These are phyloP conservation scores for Corchorus olitorius DNA, from an alignment of 345 rosid species.

Conservation along the genomic window DNA sequence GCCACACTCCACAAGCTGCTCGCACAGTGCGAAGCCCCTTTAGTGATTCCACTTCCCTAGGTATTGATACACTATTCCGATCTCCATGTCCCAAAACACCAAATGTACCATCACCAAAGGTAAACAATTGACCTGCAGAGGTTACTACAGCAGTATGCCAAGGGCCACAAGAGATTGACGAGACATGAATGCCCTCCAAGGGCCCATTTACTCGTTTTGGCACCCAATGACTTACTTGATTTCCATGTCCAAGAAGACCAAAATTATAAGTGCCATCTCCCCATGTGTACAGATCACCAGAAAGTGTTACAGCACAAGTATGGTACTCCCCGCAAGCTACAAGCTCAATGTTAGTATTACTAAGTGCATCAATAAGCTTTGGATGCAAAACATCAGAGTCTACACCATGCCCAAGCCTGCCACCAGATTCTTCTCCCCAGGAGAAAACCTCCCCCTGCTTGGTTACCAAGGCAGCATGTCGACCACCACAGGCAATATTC, in stretches of 20 bases:
- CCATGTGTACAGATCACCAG: slow-evolving; percentile 83
- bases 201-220: slow-evolving; percentile 79
- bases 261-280: slow-evolving; percentile 73
- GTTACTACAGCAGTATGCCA: slow-evolving; percentile 89
- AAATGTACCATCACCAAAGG: slow-evolving; percentile 83
- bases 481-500: slow-evolving; percentile 75
- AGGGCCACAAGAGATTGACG: slow-evolving; percentile 78
- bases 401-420: slow-evolving; percentile 87
- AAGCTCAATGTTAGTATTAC: slow-evolving; percentile 62
- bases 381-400: slow-evolving; percentile 76
- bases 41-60: slow-evolving; percentile 78
- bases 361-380: slow-evolving; percentile 64
- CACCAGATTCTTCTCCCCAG: slow-evolving; percentile 86
- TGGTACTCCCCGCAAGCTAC: slow-evolving; percentile 83
- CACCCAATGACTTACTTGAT: slow-evolving; percentile 76
- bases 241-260: slow-evolving; percentile 86
- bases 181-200: slow-evolving; percentile 76
- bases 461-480: slow-evolving; percentile 72
- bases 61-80: slow-evolving; percentile 57
- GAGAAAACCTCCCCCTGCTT: slow-evolving; percentile 81
- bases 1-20: slow-evolving; percentile 90
- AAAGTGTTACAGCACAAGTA: slow-evolving; percentile 80
- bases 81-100: slow-evolving; percentile 85
- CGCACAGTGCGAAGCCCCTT: slow-evolving; percentile 79
- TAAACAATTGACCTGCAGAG: slow-evolving; percentile 73